Conservation (phyloP, 2,329 filamentous ascomycete species). For the Cryphonectria parasitica region DNA sequence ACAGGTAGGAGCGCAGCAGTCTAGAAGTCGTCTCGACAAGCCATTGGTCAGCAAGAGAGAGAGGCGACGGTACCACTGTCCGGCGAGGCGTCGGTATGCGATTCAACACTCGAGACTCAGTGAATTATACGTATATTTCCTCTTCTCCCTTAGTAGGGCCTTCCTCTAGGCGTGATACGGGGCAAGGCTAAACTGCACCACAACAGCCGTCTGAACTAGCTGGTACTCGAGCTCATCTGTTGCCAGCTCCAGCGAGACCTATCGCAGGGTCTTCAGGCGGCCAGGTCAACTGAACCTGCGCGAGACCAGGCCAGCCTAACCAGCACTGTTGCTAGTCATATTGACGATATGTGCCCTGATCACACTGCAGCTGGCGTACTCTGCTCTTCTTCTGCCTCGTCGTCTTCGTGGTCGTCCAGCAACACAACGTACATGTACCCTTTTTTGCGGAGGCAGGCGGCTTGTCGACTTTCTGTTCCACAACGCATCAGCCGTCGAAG, state of each 20-base stretch:
- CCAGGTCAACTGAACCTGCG: not conserved
- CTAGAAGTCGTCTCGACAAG: not conserved
- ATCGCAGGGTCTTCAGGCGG: too few species aligned
- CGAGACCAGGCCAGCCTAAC: not conserved
- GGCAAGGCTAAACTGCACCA: not conserved
- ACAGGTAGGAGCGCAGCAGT: not conserved
- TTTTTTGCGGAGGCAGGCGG: not conserved
- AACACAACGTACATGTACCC: conserved; percentile 8
- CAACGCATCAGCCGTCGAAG: not conserved
- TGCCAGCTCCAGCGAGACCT: too few species aligned
- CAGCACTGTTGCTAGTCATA: not conserved
- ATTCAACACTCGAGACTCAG: not conserved
- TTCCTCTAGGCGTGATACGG: too few species aligned
- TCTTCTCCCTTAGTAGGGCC: too few species aligned
- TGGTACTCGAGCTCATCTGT: too few species aligned
- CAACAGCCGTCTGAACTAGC: too few species aligned
- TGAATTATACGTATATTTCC: too few species aligned
- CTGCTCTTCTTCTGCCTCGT: not conserved
- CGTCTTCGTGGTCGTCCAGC: not conserved
- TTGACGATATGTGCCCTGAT: not conserved
- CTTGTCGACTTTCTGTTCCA: conserved; percentile 16
- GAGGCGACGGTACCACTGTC: too few species aligned
- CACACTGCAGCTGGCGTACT: not conserved
- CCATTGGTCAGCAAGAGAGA: not conserved
- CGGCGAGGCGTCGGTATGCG: not conserved